Conservation (phyloP, 768 basidiomycete species). For the Suillus fuscotomentosus region DNA sequence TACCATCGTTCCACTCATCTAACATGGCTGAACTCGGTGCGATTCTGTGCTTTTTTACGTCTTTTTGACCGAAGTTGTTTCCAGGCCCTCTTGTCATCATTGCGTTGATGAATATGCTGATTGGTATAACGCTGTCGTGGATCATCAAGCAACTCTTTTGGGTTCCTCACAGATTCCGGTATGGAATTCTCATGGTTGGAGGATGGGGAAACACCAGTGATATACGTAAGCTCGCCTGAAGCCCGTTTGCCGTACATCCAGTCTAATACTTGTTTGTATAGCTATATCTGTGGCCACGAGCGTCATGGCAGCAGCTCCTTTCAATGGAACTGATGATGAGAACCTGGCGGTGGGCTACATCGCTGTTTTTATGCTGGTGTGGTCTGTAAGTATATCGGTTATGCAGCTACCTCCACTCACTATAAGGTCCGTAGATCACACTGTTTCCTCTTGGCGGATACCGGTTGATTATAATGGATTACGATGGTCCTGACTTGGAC, state of each 20-base stretch:
- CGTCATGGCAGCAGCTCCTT: constrained; percentile 59
- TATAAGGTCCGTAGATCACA: constrained; percentile 41
- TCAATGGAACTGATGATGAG: constrained; percentile 55
- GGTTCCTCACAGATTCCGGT: constrained; percentile 76
- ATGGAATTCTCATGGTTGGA: constrained; percentile 68
- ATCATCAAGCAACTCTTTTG: constrained; percentile 63
- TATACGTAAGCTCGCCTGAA: constrained; percentile 49
- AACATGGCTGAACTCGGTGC: constrained; percentile 56
- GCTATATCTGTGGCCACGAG: constrained; percentile 67
- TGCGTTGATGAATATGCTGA: constrained; percentile 55
- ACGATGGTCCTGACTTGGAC: constrained; percentile 59
- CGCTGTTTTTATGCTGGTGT: constrained; percentile 59
- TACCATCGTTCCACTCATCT: constrained; percentile 59
- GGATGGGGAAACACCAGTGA: constrained; percentile 71
- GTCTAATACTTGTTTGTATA: constrained; percentile 21
- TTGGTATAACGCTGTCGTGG: constrained; percentile 56
- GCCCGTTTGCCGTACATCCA: neutral
- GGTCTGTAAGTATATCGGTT: constrained; percentile 41
- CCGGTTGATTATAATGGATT: constrained; percentile 59
- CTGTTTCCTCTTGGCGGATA: constrained; percentile 65
- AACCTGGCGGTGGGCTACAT: constrained; percentile 67
- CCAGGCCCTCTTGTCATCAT: constrained; percentile 63
- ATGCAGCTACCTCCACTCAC: neutral
- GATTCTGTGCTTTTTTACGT: constrained; percentile 6
- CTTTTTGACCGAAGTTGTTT: neutral